A percentile compares a stretch with the other conserved stretches of the same genome.
Conservation (phyloP, 83 land plant species). For the Picea engelmannii region DNA sequence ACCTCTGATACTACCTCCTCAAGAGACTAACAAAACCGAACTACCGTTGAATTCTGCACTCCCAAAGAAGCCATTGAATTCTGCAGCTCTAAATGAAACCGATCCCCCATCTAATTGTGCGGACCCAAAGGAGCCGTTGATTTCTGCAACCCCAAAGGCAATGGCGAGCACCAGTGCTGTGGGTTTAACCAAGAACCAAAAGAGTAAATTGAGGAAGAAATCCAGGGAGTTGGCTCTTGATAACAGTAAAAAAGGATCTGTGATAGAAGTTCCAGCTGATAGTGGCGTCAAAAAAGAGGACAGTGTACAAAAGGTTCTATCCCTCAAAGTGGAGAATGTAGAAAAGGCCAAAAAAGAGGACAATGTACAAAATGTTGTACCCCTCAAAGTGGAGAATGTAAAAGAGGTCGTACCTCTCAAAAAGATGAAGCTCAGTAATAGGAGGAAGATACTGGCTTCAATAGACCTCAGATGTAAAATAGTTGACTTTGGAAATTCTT, state of each 20-base stretch:
- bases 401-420: background rate
- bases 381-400: background rate
- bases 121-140: background rate
- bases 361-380: background rate
- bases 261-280: background rate
- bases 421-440: background rate
- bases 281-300: background rate
- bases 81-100: background rate
- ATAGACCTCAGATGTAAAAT: conserved; percentile 45
- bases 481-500: conserved; percentile 48
- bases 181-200: conserved; percentile 25
- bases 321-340: background rate
- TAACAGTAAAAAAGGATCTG: background rate
- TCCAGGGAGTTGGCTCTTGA: conserved; percentile 18
- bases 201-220: conserved; percentile 26
- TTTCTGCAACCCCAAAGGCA: background rate
- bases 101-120: background rate
- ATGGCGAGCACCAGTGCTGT: background rate
- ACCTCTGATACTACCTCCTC: background rate
- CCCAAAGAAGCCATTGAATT: background rate
- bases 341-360: background rate
- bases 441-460: conserved; percentile 11
- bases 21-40: background rate
- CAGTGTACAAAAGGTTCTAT: too few relatives aligned
- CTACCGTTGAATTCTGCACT: background rate